Percentiles rank a stretch among this genome's conserved stretches.
Evolutionary conservation across 2,329 filamentous ascomycete genomes (phyloP).

Genomic region (Aureobasidium namibiae): DNA sequence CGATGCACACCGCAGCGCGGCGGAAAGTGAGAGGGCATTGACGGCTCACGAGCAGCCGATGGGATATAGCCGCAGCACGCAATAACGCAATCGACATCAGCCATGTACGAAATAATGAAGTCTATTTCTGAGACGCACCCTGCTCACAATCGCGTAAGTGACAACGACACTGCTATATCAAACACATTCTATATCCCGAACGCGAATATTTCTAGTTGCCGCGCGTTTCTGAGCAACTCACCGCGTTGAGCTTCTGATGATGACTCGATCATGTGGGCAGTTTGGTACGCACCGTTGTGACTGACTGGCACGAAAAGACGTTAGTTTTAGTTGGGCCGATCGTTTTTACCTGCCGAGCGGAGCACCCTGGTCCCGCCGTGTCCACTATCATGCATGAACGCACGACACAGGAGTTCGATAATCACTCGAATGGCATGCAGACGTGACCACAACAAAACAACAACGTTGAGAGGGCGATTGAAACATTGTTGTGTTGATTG

Average conservation of each 20-base stretch:
- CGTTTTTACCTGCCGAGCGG: neutral
- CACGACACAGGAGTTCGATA: neutral
- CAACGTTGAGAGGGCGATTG: neutral
- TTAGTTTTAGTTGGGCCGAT: neutral
- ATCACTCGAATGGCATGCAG: neutral
- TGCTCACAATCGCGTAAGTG: neutral
- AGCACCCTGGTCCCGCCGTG: neutral
- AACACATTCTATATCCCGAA: neutral
- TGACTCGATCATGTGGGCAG: neutral
- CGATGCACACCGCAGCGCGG: neutral
- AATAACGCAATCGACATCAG: neutral
- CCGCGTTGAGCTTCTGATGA: neutral
- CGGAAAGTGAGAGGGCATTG: neutral
- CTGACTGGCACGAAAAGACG: neutral
- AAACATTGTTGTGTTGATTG: neutral
- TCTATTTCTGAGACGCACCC: neutral
- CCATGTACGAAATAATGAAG: neutral
- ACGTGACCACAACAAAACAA: neutral
- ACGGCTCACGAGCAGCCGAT: neutral
- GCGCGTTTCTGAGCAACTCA: neutral
- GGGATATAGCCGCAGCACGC: neutral
- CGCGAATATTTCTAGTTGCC: neutral
- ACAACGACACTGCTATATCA: neutral
- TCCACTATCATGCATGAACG: neutral
- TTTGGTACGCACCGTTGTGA: neutral